Conservation (phyloP, 805 yeast species). For the Tetrapisispora phaffii region DNA sequence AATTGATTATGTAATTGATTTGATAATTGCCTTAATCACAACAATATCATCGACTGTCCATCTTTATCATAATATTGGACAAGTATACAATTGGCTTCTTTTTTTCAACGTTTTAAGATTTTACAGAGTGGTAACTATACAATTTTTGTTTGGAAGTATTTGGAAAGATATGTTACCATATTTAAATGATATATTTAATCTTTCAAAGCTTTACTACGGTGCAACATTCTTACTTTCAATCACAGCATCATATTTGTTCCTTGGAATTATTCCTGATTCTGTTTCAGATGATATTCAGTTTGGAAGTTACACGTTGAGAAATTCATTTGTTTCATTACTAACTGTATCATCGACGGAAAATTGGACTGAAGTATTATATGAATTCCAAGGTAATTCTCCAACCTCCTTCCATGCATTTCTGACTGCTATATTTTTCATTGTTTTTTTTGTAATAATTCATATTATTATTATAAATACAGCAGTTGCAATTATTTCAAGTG, state of each 20-base stretch:
- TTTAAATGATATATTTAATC: not conserved
- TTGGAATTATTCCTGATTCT: not conserved
- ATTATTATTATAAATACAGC: conserved; percentile 1
- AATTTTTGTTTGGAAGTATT: not conserved
- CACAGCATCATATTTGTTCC: not conserved
- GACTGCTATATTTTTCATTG: not conserved
- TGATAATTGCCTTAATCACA: not conserved
- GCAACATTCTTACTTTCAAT: not conserved
- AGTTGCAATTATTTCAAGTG: not conserved
- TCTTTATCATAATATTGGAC: not conserved
- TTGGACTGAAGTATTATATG: conserved; percentile 2
- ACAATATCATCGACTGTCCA: not conserved
- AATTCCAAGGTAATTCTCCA: not conserved
- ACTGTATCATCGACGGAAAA: conserved; percentile 2
- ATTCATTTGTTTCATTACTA: not conserved
- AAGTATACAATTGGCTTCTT: conserved; percentile 1
- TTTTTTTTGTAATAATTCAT: not conserved
- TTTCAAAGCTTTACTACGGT: not conserved
- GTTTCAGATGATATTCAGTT: not conserved
- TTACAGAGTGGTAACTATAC: not conserved
- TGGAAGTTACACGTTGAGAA: not conserved
- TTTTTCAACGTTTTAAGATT: not conserved
- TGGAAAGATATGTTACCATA: not conserved
- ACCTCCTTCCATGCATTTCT: not conserved
- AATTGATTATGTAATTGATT: not conserved